Evolutionary conservation across 108 stramenopile genomes (phyloP).

Genomic region (Nitzschia sp.): DNA sequence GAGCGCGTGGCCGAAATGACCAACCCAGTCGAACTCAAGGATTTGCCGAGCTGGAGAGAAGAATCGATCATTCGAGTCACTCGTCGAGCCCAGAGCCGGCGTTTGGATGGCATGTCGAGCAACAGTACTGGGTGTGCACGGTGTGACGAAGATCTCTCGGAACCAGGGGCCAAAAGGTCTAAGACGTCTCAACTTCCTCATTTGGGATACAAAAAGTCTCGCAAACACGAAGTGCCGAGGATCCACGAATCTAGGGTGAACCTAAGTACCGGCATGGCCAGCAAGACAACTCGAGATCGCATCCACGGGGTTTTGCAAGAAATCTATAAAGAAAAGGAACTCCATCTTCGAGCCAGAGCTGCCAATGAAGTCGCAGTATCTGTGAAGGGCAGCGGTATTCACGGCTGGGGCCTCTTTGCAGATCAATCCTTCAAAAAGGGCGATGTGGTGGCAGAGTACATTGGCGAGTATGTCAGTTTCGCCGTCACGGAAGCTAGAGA

Average conservation of each 20-base stretch:
- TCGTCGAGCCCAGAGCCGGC: constrained; percentile 68
- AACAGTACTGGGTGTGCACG: constrained; percentile 77
- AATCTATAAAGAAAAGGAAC: constrained; percentile 21
- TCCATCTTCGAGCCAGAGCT: constrained; percentile 31
- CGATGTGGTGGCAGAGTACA: constrained; percentile 94
- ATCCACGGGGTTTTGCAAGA: constrained; percentile 13
- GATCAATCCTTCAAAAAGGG: constrained; percentile 73
- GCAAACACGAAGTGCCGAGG: constrained; percentile 47
- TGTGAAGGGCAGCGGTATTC: constrained; percentile 68
- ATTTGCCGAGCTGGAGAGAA: constrained; percentile 73
- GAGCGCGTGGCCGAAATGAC: constrained; percentile 49
- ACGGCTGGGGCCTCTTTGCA: constrained; percentile 86
- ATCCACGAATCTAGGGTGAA: constrained; percentile 57
- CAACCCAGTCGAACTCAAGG: constrained; percentile 53
- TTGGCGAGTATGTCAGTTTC: constrained; percentile 90
- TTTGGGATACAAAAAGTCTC: constrained; percentile 48
- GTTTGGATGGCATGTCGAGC: constrained; percentile 56
- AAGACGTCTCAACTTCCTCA: constrained; percentile 38
- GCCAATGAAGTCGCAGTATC: constrained; percentile 59
- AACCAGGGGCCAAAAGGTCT: constrained; percentile 56
- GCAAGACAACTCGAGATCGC: constrained; percentile 41
- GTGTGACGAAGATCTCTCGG: constrained; percentile 59
- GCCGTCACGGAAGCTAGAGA: constrained; percentile 88
- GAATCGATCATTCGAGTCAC: constrained; percentile 60
- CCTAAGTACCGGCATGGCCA: constrained; percentile 72